These are phyloP conservation scores for Fusarium bactridioides DNA, from an alignment of 2,329 filamentous ascomycete genomes.

Conservation along the genomic window DNA sequence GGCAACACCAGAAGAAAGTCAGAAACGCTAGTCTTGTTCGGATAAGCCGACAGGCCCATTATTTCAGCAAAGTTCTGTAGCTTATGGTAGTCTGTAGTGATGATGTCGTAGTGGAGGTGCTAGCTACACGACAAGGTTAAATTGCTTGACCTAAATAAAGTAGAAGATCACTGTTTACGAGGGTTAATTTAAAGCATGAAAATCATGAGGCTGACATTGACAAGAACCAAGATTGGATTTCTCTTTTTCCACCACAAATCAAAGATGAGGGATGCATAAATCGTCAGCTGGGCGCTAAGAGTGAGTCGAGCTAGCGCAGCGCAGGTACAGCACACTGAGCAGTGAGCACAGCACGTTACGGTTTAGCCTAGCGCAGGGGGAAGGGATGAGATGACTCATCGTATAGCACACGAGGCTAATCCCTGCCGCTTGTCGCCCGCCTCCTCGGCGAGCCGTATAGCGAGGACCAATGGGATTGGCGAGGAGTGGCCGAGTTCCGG, in stretches of 20 bases:
- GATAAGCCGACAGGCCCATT: neutral
- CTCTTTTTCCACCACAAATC: neutral
- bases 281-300: neutral
- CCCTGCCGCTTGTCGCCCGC: neutral
- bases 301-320: neutral
- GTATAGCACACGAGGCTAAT: neutral
- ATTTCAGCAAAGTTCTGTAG: neutral
- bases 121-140: neutral
- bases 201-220: neutral
- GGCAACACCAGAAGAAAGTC: neutral
- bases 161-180: neutral
- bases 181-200: neutral
- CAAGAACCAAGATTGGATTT: neutral
- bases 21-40: neutral
- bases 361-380: neutral
- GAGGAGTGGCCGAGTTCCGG: constrained; percentile 4
- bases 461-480: neutral
- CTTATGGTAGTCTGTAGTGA: neutral
- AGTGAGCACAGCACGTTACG: neutral
- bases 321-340: neutral
- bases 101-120: neutral
- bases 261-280: neutral
- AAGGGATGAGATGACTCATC: neutral
- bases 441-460: neutral
- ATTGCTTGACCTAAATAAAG: neutral